Conservation (phyloP, 176 grass and related monocot genomes). For the Puccinellia tenuiflora region DNA sequence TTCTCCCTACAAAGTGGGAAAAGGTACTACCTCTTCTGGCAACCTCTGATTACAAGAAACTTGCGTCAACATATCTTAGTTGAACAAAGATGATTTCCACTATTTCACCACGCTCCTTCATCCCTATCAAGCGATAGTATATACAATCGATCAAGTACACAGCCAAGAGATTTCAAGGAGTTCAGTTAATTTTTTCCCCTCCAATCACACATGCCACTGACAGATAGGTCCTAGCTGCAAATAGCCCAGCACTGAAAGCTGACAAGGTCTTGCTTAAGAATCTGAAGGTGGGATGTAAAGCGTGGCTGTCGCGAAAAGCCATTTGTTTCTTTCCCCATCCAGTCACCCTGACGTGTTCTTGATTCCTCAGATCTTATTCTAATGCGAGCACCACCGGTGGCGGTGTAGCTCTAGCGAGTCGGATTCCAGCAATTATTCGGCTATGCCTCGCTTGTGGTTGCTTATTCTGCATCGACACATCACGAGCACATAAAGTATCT, state of each 20-base stretch:
- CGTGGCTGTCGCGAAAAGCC: background rate
- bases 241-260: background rate
- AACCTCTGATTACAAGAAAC: too few species aligned
- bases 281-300: conserved; percentile 20
- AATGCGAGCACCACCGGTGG: background rate
- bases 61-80: too few species aligned
- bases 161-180: background rate
- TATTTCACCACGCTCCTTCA: too few species aligned
- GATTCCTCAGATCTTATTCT: conserved; percentile 37
- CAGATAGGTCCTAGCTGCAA: background rate
- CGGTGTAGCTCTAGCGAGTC: background rate
- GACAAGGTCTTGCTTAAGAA: conserved; percentile 15
- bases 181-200: background rate
- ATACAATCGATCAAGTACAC: too few species aligned
- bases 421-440: conserved; percentile 19
- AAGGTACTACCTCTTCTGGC: too few species aligned
- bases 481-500: conserved; percentile 17
- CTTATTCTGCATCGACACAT: conserved; percentile 5
- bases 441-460: conserved; percentile 1
- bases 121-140: too few species aligned
- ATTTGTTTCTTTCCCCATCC: conserved; percentile 4
- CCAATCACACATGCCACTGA: background rate
- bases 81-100: too few species aligned
- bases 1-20: too few species aligned
- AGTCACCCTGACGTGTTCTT: conserved; percentile 36